phyloP scores from a whole-genome alignment of 306 rosid genomes.

The Castanospermum australe region DNA sequence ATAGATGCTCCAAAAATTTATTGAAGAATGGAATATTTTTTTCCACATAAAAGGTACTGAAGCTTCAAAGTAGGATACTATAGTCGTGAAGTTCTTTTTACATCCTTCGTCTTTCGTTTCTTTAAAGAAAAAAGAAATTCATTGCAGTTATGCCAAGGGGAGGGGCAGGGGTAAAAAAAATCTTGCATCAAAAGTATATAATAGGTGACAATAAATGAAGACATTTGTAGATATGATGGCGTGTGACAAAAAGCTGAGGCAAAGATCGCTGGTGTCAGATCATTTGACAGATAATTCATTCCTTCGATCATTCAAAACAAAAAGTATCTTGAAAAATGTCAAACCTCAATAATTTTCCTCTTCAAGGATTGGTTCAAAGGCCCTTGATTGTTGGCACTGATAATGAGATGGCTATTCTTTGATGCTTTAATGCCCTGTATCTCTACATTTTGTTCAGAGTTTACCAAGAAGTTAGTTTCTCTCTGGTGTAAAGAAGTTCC shows the following conservation, averaged over 20 bases:
- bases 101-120: not conserved
- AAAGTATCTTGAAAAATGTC: not conserved
- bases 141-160: not conserved
- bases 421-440: constrained; percentile 31
- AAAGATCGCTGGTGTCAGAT: too few relatives aligned
- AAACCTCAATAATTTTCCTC: constrained; percentile 70
- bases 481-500: constrained; percentile 39
- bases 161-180: too few relatives aligned
- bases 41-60: constrained; percentile 8
- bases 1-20: constrained; percentile 22
- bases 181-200: not conserved
- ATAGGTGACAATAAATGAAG: too few relatives aligned
- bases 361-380: constrained; percentile 43
- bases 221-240: too few relatives aligned
- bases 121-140: not conserved
- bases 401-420: constrained; percentile 38
- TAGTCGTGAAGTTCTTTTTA: constrained; percentile 8
- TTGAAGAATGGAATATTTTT: constrained; percentile 3
- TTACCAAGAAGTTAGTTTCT: constrained; percentile 29
- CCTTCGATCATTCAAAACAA: constrained; percentile 14
- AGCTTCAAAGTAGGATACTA: constrained; percentile 15
- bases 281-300: not conserved
- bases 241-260: too few relatives aligned
- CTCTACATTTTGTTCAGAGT: constrained; percentile 37
- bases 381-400: constrained; percentile 43